Evolutionary conservation across 305 asterid genomes (phyloP), one percentile per base, ranked within the genome.

Genomic region (Rubia peregrina): DNA sequence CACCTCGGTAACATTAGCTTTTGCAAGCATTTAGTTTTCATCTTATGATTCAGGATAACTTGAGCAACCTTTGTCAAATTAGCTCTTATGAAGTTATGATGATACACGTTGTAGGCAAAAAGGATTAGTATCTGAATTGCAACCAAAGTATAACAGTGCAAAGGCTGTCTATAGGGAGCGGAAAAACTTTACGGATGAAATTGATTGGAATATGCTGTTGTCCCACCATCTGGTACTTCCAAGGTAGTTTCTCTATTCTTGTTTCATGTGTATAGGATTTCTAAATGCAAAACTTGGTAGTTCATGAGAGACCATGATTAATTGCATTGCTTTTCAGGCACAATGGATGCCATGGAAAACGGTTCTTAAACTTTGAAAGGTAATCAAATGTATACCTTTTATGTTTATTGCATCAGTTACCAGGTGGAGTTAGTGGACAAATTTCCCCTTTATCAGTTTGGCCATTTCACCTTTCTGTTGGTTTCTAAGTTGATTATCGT

Each of bases 151-250:
- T 79, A 94, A 89, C 80, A 94, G 98, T 77, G 97, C 98, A 33
- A 88, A 91, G 84, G 98, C 97, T 81, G 98, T 94, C 75, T 91
- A 91, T 81, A 79, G 96, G 82, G 98, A 94, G 86, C 86, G 87
- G 73, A 94, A 94, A 78, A 94, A 94, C 80, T 94, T 84, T 75
- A 69, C 85, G 17, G 96, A 91, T 84, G 97, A 91, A 80, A 91
- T 94, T 78, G 97, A 94, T 78, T 91, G 97, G 98, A 94, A 91
- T 80, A 88, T 89, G 95, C 91, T 94, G 73, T 96, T 69, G 84
- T 88, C 73, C 98, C 98, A 40, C 91, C 97, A 68, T 87, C 97
- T 30, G 95, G 96, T 79, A 82, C 96, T 76, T 71, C 92, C 66
- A 89, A 91, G 96, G 98, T 88, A 83, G 41, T 73, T 43, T 69